Evolutionary conservation across 257 asterid species (phyloP), one percentile per base, ranked within the genome.

Genomic region (Solanum paucissectum): DNA sequence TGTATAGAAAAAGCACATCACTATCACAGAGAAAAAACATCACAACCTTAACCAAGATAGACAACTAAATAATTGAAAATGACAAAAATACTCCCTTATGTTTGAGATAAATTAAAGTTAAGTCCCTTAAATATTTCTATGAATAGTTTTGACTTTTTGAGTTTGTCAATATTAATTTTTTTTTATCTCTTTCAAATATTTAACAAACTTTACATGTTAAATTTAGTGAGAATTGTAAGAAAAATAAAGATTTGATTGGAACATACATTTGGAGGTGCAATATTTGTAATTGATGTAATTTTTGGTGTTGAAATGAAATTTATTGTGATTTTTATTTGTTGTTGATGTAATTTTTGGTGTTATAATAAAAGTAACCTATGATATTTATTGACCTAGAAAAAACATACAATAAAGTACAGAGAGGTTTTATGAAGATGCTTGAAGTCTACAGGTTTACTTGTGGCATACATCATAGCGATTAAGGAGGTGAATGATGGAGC

Each of bases 11-110:
- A 40, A 7, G 25, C 9, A 64, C 37, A 42, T 68, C 76, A 40
- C 18, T 68, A 68, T 66, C 20, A 68, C 5, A 84, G 3, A 85
- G 38, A 25, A 27, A 25, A 27, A 38, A 46, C 75, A 66, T 27
- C 87, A 84, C 75, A 88, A 88, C 94, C 91, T 87, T 82, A 88
- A 88, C 88, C 91, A 88, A 90, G 93, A 90, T 87, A 85, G 76
- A 11, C 34, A 64, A 73, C 79, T 23, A 72, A 72, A 72, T 72
- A 72, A 72, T 21, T 16, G 7, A 18, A 76, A 74, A 37, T 74
- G 83, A 37, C 16, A 74, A 74, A 37, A 21, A 10, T 37, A 10
- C 32, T 34, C 83, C 33, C 4, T 21, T 0, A 21, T 37, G 5
- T 74, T 74, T 74, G 20, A 21, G 32, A 10, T 74, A 11, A 20